Evolutionary conservation across 2,329 filamentous ascomycete species (phyloP), one percentile per base, ranked within the genome.

Genomic region (Pseudofabraea citricarpa): DNA sequence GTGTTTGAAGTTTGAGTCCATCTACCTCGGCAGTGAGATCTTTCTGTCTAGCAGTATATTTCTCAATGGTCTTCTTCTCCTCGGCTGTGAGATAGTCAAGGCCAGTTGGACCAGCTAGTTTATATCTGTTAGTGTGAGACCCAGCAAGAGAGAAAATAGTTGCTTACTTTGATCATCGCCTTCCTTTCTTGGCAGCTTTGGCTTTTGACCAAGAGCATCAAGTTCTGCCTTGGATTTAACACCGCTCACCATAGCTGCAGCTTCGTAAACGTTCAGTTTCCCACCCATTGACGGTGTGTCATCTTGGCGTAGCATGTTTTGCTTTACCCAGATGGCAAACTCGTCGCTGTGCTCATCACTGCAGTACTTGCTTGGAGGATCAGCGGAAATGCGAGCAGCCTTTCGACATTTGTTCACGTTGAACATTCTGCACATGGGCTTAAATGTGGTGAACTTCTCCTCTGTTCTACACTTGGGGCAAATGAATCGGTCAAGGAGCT

Each of bases 291-390:
- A 57, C n/a, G 53, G 51, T 12, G 47, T 47, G 7, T 52, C 21
- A 42, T 56, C 50, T 9, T 46, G 24, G 4, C 56, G 53, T 18
- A 53, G 31, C 9, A 45, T 12, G 33, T 47, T 20, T 20, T 40
- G 15, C 40, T 45, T 22, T 23, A 56, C 48, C 40, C 45, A 51
- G 12, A 44, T 33, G 43, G 48, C 56, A 32, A 57, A 62, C 7
- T 41, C 48, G 12, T 43, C 21, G 16, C 44, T 42, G 36, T 58
- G 56, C 42, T 57, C 51, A 19, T 60, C 53, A 23, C 56, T 57
- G 38, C 59, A 62, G 35, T 60, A 62, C 46, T 59, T 61, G 53
- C 56, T 60, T 24, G 53, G 51, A 2, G 53, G 50, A 20, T 53
- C 47, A 21, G 53, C 43, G n/a, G 47, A 51, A 15, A 58, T 54